Evolutionary conservation across 768 basidiomycete genomes (phyloP), one percentile per base, ranked within the genome.

Genomic region (Trametes gibbosa): DNA sequence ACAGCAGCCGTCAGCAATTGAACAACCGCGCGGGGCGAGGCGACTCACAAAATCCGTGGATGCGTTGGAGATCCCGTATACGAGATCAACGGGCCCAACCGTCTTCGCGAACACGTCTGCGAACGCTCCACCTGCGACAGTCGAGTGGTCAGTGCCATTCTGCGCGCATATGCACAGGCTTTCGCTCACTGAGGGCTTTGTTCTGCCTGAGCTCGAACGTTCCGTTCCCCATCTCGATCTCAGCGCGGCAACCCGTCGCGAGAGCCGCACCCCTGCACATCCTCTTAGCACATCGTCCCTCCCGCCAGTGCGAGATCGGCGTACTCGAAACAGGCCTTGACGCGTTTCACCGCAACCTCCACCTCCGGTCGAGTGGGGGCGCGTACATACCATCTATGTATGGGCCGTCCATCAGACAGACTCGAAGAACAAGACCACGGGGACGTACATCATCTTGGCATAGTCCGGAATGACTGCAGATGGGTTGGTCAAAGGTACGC

Each of bases 31-130:
- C n/a, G 29, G 19, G 6, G 55, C 10, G 34, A 50, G 37, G 27
- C 39, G 35, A 74, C 87, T 75, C 65, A 91, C 91, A 63, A 93
- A 92, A 69, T 92, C 91, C 2, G 91, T 92, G 5, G 89, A 92
- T 13, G 89, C 90, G 45, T 79, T 79, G 5, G 75, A 73, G 64
- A 87, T 87, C 43, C 89, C 85, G 79, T 82, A 85, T 59, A 81
- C 79, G 65, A 84, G 81, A 68, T 87, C 84, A 54, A 87, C 76
- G 2, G 72, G 72, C 0, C 86, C 88, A 58, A 84, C 87, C 54
- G 82, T 82, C 60, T 81, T 84, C 17, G 78, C 72, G 34, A 84
- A 78, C 39, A 89, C 77, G 48, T 81, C 79, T 0, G 82, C 83
- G 32, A 90, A 85, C 67, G 88, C 87, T 14, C 76, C 78, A 2